Base-by-base conservation (phyloP, 2,329 filamentous ascomycete species). In the Ophiosphaerella herpotricha region DNA sequence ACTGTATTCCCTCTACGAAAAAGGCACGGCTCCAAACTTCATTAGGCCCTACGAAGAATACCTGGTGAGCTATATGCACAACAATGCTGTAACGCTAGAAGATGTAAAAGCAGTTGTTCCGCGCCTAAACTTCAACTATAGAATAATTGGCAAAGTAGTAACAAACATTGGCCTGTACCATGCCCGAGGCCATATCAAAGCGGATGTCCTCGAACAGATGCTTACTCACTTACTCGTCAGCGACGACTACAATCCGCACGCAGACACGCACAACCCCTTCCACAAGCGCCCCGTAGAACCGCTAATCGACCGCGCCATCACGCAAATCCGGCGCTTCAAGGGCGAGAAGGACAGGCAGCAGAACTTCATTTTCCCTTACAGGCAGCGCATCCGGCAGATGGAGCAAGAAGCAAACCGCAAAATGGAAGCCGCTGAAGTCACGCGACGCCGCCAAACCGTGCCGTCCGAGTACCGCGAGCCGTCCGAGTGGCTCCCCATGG, bases 101-200 rank as follows among this genome's bases (percentile, higher is more conserved):
- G 36, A 38, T 14, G 13, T 38, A 5, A 12, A 38, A 18, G 6
- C 11, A 12, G 11, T 51, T 7, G 23, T 54, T 16, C 50, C 50
- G 7, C 13, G 32, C 5, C 33, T 48, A 12, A 38, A 43, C 13
- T 1, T 38, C 13, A 29, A 37, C 24, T 33, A 14, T 39, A 16
- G 31, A 14, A 12, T 55, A 32, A 55, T 39, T 2, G 48, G 44
- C 18, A 49, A 46, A 36, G 16, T 52, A 29, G 29, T 32, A 5
- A 47, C 32, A 2, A 44, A 46, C 23, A 44, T 52, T 14, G 52
- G 16, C 4, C 33, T 45, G 13, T 40, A 38, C 29, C 32, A 12
- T 14, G 14, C 49, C 4, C 18, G 26, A 1, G 34, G 23, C 2
- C 21, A 11, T 1, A 44, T 50, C 14, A 38, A 48, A 6, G 14